A percentile compares a stretch with the other conserved stretches of the same genome.
These are phyloP conservation scores for Nissolia schottii DNA, from an alignment of 306 rosid species.

Conservation along the genomic window DNA sequence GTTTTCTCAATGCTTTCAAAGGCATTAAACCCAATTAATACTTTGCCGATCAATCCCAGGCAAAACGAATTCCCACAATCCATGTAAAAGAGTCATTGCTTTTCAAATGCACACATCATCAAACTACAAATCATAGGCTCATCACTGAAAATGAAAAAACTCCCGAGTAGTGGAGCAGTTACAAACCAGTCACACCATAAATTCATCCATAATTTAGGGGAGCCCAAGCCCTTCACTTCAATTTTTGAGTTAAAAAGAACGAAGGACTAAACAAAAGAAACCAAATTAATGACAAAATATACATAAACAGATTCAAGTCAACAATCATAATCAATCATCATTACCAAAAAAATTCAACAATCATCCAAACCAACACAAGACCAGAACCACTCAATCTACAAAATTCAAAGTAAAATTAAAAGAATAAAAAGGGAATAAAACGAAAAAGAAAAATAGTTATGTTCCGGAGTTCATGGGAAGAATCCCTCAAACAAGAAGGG, in stretches of 20 bases:
- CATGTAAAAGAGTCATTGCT: neutral
- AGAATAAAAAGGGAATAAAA: neutral
- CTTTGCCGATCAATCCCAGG: neutral
- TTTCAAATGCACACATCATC: neutral
- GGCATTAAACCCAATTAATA: neutral
- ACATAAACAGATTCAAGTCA: conserved; percentile 51
- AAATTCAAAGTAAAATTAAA: conserved; percentile 2
- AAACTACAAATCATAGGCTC: neutral
- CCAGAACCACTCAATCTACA: conserved; percentile 8
- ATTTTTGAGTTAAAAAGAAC: conserved; percentile 18
- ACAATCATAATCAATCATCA: conserved; percentile 27
- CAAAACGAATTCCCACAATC: conserved; percentile 5
- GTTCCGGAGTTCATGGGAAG: conserved; percentile 32
- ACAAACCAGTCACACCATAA: conserved; percentile 20
- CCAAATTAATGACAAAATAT: neutral
- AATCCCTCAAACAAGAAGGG: conserved; percentile 27
- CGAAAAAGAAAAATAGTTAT: conserved; percentile 1
- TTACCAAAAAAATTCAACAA: too few species aligned
- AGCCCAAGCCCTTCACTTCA: conserved; percentile 12
- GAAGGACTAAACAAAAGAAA: conserved; percentile 19
- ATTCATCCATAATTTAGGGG: conserved; percentile 8
- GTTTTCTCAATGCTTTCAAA: neutral
- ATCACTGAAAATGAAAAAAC: conserved; percentile 9
- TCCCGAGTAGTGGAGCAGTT: neutral
- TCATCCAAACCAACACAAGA: too few species aligned